Evolutionary conservation across 371 early-diverging fungal species (phyloP).

Genomic region (Circinella umbellata): DNA sequence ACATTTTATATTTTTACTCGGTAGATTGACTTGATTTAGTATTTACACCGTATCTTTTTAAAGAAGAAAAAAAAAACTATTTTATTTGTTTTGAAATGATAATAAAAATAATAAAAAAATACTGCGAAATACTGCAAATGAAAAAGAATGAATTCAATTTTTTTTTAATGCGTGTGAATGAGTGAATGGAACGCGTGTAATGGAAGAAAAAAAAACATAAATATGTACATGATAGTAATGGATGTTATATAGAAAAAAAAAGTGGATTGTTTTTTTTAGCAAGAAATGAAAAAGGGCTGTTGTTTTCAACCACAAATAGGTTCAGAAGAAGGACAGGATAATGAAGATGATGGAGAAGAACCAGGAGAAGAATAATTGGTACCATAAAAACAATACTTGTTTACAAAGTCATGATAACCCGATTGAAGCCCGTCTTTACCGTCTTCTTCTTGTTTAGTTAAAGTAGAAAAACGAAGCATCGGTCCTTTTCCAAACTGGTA

Average conservation of each 20-base stretch:
- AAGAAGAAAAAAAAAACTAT: no score
- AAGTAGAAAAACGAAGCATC: not conserved
- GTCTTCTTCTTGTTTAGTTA: constrained; percentile 2
- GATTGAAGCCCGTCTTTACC: constrained; percentile 6
- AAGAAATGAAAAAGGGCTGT: not conserved
- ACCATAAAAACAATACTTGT: constrained; percentile 66
- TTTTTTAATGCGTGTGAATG: no score
- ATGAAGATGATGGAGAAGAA: constrained; percentile 7
- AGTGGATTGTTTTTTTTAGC: no score
- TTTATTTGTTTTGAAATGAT: no score
- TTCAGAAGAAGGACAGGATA: constrained; percentile 11
- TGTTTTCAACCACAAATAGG: constrained; percentile 22
- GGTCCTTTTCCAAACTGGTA: constrained; percentile 9
- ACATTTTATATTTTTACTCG: not conserved
- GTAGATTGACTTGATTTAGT: not conserved
- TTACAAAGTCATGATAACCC: constrained; percentile 57
- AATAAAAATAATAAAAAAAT: no score
- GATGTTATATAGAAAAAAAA: no score
- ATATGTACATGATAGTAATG: no score
- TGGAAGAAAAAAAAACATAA: no score
- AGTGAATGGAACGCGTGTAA: no score
- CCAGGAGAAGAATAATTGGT: constrained; percentile 9
- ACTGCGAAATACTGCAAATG: no score
- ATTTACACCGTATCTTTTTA: not conserved
- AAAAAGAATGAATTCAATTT: no score